Percentiles rank a stretch among this genome's conserved stretches.
These are phyloP conservation scores for Cucurbita pepo DNA, from an alignment of 306 rosid species.

Conservation along the genomic window DNA sequence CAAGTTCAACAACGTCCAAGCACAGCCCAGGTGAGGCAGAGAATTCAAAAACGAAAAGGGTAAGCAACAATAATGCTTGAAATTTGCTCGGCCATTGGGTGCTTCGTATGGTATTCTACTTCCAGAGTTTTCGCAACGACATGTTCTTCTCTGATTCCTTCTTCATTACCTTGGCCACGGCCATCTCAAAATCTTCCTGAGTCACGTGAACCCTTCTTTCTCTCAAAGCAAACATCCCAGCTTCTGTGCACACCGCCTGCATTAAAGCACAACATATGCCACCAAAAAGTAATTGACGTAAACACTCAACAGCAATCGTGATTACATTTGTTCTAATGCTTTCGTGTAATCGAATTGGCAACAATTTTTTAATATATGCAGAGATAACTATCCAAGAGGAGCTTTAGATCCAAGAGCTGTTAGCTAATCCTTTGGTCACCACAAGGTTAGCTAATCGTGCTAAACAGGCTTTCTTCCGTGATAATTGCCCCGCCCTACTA, in stretches of 20 bases:
- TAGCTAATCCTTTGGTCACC: background rate
- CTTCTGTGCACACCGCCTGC: conserved; percentile 99
- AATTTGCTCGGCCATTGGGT: background rate
- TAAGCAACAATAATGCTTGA: background rate
- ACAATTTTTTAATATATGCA: background rate
- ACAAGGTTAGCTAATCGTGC: background rate
- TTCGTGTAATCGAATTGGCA: background rate
- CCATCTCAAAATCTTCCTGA: conserved; percentile 98
- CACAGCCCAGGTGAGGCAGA: background rate
- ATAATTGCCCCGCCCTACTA: too few relatives aligned
- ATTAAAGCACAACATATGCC: background rate
- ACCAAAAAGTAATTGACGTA: background rate
- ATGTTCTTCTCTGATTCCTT: conserved; percentile 88
- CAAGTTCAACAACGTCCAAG: background rate
- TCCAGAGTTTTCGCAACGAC: conserved; percentile 97
- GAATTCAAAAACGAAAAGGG: background rate
- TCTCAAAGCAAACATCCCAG: conserved; percentile 97
- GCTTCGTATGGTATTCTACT: conserved; percentile 16
- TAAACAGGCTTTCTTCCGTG: background rate
- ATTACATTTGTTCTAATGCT: background rate
- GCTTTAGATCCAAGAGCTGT: background rate
- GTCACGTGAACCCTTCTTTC: conserved; percentile 95
- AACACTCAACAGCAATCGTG: background rate
- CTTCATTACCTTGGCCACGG: conserved; percentile 99
- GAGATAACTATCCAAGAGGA: background rate